Conservation (phyloP, 2,329 filamentous ascomycete species). For the Biscogniauxia mediterranea region DNA sequence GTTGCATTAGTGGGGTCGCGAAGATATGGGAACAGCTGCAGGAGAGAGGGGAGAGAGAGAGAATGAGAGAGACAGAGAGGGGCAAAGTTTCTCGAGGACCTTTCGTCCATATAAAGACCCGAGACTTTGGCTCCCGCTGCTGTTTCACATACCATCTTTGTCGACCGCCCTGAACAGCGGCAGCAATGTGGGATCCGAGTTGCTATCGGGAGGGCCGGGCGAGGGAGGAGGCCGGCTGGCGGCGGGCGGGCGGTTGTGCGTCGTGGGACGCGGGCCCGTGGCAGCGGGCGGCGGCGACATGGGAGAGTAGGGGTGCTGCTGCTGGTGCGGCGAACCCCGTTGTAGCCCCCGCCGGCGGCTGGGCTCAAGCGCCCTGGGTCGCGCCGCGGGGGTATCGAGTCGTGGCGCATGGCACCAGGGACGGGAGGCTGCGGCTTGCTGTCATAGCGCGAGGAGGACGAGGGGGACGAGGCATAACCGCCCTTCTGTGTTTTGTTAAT, state of each 20-base stretch:
- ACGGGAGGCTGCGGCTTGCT: conserved; percentile 46
- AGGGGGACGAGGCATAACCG: conserved; percentile 27
- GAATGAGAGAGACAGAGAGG: background rate
- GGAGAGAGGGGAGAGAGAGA: background rate
- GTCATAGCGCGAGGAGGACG: conserved; percentile 45
- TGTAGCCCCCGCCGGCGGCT: conserved; percentile 10
- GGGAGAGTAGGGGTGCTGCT: conserved; percentile 25
- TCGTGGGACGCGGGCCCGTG: conserved; percentile 39
- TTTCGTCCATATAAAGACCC: no score
- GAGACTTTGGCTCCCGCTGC: no score
- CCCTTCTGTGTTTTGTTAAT: conserved; percentile 39
- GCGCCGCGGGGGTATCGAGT: conserved; percentile 23
- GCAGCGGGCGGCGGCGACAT: conserved; percentile 52
- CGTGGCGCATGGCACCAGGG: conserved; percentile 35
- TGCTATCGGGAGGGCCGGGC: conserved; percentile 51
- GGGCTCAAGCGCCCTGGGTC: conserved; percentile 24
- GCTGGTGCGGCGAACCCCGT: conserved; percentile 12
- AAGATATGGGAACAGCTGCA: background rate
- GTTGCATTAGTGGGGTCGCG: background rate
- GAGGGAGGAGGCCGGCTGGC: conserved; percentile 64
- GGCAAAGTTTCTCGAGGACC: no score
- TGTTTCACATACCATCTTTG: conserved; percentile 61
- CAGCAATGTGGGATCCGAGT: conserved; percentile 71
- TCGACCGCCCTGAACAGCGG: conserved; percentile 90
- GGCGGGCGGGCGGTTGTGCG: conserved; percentile 53